Evolutionary conservation across 495 filamentous ascomycete species (phyloP).

Genomic region (Corynascus novoguineensis): DNA sequence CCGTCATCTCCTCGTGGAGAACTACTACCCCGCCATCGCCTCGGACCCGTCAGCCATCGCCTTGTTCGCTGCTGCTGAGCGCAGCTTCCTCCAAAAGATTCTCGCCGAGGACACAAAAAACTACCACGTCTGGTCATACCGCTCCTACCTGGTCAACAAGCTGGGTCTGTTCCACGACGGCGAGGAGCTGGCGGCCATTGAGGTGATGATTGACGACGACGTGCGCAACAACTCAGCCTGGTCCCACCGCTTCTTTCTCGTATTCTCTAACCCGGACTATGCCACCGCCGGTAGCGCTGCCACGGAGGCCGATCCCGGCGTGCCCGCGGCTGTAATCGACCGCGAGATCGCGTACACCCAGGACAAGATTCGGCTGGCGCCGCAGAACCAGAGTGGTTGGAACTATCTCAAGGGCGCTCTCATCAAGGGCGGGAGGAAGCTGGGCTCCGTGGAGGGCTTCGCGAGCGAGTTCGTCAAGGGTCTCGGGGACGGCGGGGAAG

Average conservation of each 20-base stretch:
- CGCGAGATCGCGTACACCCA: slow-evolving; percentile 69
- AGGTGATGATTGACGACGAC: slow-evolving; percentile 65
- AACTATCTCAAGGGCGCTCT: slow-evolving; percentile 79
- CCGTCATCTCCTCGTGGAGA: slow-evolving; percentile 74
- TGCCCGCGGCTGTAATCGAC: slow-evolving; percentile 60
- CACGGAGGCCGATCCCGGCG: slow-evolving; percentile 42
- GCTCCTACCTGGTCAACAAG: slow-evolving; percentile 84
- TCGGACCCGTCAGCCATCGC: slow-evolving; percentile 29
- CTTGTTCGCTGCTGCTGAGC: slow-evolving; percentile 50
- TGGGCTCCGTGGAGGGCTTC: slow-evolving; percentile 60
- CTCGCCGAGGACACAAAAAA: slow-evolving; percentile 87
- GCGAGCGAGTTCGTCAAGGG: slow-evolving; percentile 56
- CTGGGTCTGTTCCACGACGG: slow-evolving; percentile 56
- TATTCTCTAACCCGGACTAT: slow-evolving; percentile 61
- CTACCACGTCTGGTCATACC: slow-evolving; percentile 97
- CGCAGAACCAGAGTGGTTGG: slow-evolving; percentile 93
- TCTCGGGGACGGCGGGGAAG: slow-evolving; percentile 37
- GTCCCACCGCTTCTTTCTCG: slow-evolving; percentile 90
- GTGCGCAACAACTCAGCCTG: slow-evolving; percentile 94
- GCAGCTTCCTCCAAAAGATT: slow-evolving; percentile 71
- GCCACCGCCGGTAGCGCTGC: slow-evolving; percentile 44
- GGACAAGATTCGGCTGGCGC: slow-evolving; percentile 65
- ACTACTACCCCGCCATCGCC: slow-evolving; percentile 52
- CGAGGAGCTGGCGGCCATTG: slow-evolving; percentile 62
- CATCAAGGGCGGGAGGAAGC: slow-evolving; percentile 53